These are phyloP conservation scores for Microcera coccophila DNA, from an alignment of 2,329 filamentous ascomycete species.

Conservation along the genomic window DNA sequence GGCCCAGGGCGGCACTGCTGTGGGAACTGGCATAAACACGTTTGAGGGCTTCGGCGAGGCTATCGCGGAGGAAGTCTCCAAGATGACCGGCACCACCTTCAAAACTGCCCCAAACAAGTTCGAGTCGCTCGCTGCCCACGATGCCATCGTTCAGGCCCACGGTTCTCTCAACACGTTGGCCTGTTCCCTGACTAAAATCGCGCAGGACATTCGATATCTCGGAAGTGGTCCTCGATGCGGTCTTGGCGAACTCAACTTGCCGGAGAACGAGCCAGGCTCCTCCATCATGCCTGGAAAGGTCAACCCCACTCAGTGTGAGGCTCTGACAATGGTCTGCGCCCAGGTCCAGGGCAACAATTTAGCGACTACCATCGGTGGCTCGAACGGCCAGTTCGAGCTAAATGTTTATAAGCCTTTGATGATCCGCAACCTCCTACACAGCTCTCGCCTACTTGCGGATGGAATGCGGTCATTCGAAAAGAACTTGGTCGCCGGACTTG, in stretches of 20 bases:
- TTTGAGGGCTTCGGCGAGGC: constrained; percentile 93
- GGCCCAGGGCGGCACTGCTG: constrained; percentile 93
- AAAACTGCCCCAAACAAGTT: constrained; percentile 99
- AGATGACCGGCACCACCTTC: constrained; percentile 90
- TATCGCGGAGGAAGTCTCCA: constrained; percentile 84
- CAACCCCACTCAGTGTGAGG: constrained; percentile 97
- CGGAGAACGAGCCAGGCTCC: constrained; percentile 96
- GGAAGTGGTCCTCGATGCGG: constrained; percentile 94
- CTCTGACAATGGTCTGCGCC: constrained; percentile 93
- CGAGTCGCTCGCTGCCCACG: constrained; percentile 91
- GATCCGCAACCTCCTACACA: constrained; percentile 93
- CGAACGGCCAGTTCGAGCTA: constrained; percentile 97
- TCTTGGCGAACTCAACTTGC: constrained; percentile 85
- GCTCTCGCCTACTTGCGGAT: constrained; percentile 79
- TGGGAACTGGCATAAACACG: constrained; percentile 96
- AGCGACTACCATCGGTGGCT: constrained; percentile 87
- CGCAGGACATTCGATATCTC: constrained; percentile 95
- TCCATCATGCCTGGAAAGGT: constrained; percentile 99
- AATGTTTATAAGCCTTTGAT: constrained; percentile 99
- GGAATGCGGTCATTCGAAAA: constrained; percentile 94
- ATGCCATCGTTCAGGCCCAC: constrained; percentile 90
- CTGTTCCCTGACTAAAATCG: constrained; percentile 91
- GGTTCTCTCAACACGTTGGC: constrained; percentile 93
- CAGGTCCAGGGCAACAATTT: constrained; percentile 98
- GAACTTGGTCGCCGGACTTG: constrained; percentile 81